Base-by-base conservation (phyloP, 352 stramenopile genomes). In the Lagenidium giganteum region DNA sequence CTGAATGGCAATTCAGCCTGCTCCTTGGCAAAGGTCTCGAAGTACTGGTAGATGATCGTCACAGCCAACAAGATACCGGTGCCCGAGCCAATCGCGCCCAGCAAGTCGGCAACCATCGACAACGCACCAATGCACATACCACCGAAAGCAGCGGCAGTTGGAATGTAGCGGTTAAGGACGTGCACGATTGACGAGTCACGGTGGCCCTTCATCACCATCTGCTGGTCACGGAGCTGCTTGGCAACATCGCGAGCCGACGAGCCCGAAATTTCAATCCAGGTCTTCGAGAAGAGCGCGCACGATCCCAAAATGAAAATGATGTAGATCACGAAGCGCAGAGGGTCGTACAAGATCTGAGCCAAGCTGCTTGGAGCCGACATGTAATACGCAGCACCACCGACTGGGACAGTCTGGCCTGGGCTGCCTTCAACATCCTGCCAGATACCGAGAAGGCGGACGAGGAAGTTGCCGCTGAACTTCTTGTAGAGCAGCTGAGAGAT, bases 1-100 rank as follows among this genome's bases (percentile, higher is more conserved):
- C 71, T 74, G 31, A 93, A 54, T 39, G 80, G 80, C 43, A 93
- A 72, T 51, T 93, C 81, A 7, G 81, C 75, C 51, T 93, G 77
- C 65, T 98, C 94, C 61, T 96, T 96, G 42, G 93, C 83, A 44
- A 98, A 98, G 31, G 93, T 96, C 83, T 99, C 95, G 60, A 98
- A 98, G 74, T 98, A 98, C 70, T 98, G 89, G 83, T 99, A 99
- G 71, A 99, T 99, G 79, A 99, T 99, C 21, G 96, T 99, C 42
- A 99, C 97, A 40, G 92, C 93, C 47, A 99, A 70, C 54, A 99
- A 70, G 67, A 99, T 99, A 76, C 96, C 96, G 8, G 96, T 99
- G 63, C 96, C 96, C 35, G 95, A 99, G 51, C 97, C 96, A 64
- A 99, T 98, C 26, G 97, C 97, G 37, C 97, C 97, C 42, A 99